A percentile compares a stretch with the other conserved stretches of the same genome.
Conservation (phyloP, 345 rosid species). For the Stellera chamaejasme region DNA sequence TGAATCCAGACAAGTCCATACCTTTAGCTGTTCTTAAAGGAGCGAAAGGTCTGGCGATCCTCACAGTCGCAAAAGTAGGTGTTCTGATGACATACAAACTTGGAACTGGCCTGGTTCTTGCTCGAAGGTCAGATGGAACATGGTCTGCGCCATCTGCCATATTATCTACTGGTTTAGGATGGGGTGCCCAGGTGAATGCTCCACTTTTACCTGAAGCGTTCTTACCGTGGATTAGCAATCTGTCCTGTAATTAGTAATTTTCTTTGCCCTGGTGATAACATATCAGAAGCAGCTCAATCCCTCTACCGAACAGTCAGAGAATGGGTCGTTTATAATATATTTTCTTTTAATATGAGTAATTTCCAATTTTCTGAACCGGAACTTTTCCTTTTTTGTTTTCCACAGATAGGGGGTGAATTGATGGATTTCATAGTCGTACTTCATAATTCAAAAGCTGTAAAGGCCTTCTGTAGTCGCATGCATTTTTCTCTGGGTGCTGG, state of each 20-base stretch:
- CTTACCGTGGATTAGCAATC: conserved; percentile 25
- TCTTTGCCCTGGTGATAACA: background rate
- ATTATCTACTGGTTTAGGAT: conserved; percentile 81
- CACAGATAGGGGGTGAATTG: conserved; percentile 93
- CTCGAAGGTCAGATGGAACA: conserved; percentile 82
- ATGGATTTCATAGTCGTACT: conserved; percentile 79
- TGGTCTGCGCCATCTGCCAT: conserved; percentile 98
- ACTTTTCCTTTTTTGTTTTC: background rate
- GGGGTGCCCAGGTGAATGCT: conserved; percentile 87
- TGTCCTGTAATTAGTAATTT: background rate
- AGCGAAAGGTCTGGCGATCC: conserved; percentile 91
- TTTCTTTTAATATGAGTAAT: background rate
- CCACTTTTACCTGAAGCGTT: conserved; percentile 25
- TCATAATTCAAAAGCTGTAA: conserved; percentile 75
- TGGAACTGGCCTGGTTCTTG: conserved; percentile 86
- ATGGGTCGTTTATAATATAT: conserved; percentile 27
- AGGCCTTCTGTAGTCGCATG: conserved; percentile 68
- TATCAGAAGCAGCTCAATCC: too few relatives aligned
- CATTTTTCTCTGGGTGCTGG: conserved; percentile 90
- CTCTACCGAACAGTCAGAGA: background rate
- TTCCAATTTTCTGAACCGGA: conserved; percentile 13
- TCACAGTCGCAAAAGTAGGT: conserved; percentile 82
- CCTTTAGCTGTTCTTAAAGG: conserved; percentile 62
- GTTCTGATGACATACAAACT: conserved; percentile 79
- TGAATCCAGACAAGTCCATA: conserved; percentile 75